phyloP scores from a whole-genome alignment of 1,284 basidiomycete species.

The Cryptococcus deneoformans region DNA sequence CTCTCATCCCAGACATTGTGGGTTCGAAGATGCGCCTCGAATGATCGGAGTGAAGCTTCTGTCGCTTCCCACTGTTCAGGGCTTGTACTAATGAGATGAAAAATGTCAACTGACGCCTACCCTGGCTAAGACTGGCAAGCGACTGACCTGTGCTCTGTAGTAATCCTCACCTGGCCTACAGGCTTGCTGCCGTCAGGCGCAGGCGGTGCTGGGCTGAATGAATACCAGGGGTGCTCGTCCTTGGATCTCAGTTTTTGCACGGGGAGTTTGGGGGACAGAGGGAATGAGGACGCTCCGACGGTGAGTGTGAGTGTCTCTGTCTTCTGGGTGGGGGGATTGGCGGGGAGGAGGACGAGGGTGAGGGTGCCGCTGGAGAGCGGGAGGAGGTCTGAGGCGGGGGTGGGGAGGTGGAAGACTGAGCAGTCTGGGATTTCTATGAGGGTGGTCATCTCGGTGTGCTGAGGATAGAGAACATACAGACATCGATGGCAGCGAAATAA shows the following conservation, averaged over 20 bases:
- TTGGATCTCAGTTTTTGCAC: slow-evolving; percentile 40
- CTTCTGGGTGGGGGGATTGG: slow-evolving; percentile 36
- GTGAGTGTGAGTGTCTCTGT: slow-evolving; percentile 33
- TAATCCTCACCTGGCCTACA: slow-evolving; percentile 45
- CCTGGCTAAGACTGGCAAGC: background rate
- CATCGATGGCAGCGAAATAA: background rate
- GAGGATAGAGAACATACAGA: background rate
- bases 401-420: slow-evolving; percentile 42
- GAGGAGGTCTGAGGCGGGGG: slow-evolving; percentile 27
- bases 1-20: slow-evolving; percentile 41
- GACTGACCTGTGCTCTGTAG: slow-evolving; percentile 37
- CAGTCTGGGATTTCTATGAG: slow-evolving; percentile 37
- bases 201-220: slow-evolving; percentile 42
- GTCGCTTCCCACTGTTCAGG: slow-evolving; percentile 44
- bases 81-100: slow-evolving; percentile 22
- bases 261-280: slow-evolving; percentile 29
- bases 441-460: slow-evolving; percentile 35
- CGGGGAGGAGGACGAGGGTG: slow-evolving; percentile 35
- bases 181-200: slow-evolving; percentile 23
- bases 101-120: slow-evolving; percentile 2
- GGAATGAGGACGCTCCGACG: slow-evolving; percentile 40
- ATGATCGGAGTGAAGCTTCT: slow-evolving; percentile 27
- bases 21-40: slow-evolving; percentile 37
- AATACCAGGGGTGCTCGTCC: slow-evolving; percentile 39
- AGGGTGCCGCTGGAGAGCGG: slow-evolving; percentile 43